These are phyloP conservation scores for Tuber melanosporum DNA, from an alignment of 495 filamentous ascomycete species.

Conservation along the genomic window DNA sequence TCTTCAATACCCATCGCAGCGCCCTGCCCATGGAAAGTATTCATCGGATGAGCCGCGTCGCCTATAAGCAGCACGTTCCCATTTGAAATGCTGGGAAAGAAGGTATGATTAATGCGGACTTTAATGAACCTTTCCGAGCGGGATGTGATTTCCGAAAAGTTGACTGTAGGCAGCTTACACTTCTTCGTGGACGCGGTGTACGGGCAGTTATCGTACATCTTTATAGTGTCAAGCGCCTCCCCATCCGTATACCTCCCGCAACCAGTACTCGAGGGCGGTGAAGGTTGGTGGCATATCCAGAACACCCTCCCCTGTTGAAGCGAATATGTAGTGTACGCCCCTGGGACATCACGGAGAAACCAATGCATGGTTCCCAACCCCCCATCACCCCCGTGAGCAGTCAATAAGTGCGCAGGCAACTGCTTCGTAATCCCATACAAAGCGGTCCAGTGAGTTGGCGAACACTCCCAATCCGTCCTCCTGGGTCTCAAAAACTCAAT, in stretches of 20 bases:
- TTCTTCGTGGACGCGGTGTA: slow-evolving; percentile 6
- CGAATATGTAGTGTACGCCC: slow-evolving; percentile 33
- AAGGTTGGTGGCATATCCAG: slow-evolving; percentile 29
- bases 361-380: slow-evolving; percentile 18
- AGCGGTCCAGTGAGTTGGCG: slow-evolving; percentile 24
- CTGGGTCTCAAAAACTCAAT: not conserved
- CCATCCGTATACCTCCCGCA: not conserved
- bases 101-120: slow-evolving; percentile 25
- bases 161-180: not conserved
- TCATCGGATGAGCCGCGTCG: slow-evolving; percentile 34
- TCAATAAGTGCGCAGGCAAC: slow-evolving; percentile 19
- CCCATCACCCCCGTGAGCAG: not conserved
- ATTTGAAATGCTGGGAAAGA: slow-evolving; percentile 8
- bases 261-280: not conserved
- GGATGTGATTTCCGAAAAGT: slow-evolving; percentile 22
- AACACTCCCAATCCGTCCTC: slow-evolving; percentile 12
- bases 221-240: slow-evolving; percentile 17
- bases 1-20: slow-evolving; percentile 34
- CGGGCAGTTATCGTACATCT: slow-evolving; percentile 5
- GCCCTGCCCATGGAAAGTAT: slow-evolving; percentile 30
- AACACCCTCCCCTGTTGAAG: slow-evolving; percentile 23
- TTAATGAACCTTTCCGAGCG: slow-evolving; percentile 16
- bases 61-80: slow-evolving; percentile 24
- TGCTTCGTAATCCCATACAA: slow-evolving; percentile 24
- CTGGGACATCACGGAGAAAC: slow-evolving; percentile 17